A percentile compares a stretch with the other conserved stretches of the same genome.
Conservation (phyloP, 2,329 filamentous ascomycete species). For the Epichloe brachyelytri region DNA sequence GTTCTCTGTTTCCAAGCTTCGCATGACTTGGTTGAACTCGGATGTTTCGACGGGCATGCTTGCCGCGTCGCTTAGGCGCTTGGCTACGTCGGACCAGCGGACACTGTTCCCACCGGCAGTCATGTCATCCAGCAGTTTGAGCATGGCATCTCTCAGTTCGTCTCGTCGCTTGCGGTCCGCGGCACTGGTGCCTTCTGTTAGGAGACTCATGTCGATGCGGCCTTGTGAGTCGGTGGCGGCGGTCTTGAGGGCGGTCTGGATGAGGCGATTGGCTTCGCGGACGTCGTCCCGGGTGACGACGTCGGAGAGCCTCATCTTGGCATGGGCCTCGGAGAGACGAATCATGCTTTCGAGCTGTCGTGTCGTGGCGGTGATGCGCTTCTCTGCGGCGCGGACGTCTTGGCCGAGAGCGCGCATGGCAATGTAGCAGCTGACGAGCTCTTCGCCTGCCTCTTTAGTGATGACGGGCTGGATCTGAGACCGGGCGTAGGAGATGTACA, state of each 20-base stretch:
- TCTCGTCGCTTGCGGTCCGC: constrained; percentile 72
- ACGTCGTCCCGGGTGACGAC: constrained; percentile 75
- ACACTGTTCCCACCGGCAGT: constrained; percentile 54
- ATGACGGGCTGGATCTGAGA: constrained; percentile 73
- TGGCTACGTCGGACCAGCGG: constrained; percentile 66
- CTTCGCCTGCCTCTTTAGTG: constrained; percentile 65
- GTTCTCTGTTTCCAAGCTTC: constrained; percentile 73
- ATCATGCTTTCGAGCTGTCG: constrained; percentile 98
- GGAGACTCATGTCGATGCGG: constrained; percentile 88
- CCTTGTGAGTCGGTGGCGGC: constrained; percentile 90
- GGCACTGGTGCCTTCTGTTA: constrained; percentile 87
- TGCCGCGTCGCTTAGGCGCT: constrained; percentile 57
- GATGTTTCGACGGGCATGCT: constrained; percentile 58
- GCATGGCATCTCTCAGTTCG: constrained; percentile 70
- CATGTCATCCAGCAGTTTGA: constrained; percentile 70
- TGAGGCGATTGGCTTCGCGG: constrained; percentile 78
- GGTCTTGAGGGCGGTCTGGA: constrained; percentile 89
- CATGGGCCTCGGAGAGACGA: constrained; percentile 87
- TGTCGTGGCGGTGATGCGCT: constrained; percentile 94
- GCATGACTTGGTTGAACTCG: constrained; percentile 75
- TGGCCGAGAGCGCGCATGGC: constrained; percentile 90
- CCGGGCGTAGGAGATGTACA: constrained; percentile 94
- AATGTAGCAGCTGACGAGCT: constrained; percentile 78
- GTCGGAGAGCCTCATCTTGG: constrained; percentile 81
- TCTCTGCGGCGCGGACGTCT: constrained; percentile 75